A percentile compares a stretch with the other conserved stretches of the same genome.
phyloP scores from a whole-genome alignment of 2,329 filamentous ascomycete genomes.

The Eutypella sp. region DNA sequence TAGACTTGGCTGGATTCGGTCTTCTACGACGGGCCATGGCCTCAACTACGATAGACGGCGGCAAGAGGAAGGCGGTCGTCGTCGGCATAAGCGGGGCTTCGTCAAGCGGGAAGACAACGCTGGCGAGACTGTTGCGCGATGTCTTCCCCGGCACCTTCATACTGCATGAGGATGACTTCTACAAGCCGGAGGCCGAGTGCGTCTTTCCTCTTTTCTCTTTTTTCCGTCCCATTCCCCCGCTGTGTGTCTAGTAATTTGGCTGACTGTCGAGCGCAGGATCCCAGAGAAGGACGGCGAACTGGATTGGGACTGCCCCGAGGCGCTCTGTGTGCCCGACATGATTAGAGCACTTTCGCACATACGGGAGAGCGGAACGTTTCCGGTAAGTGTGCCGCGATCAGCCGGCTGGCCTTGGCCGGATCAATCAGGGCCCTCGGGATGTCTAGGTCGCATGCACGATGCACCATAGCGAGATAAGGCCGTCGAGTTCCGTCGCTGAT shows the following conservation, averaged over 20 bases:
- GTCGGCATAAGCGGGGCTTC: constrained; percentile 86
- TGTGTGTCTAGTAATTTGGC: too few relatives aligned
- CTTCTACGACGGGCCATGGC: too few relatives aligned
- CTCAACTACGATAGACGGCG: not conserved
- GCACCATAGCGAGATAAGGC: too few relatives aligned
- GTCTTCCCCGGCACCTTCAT: constrained; percentile 77
- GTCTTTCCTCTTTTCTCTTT: too few relatives aligned
- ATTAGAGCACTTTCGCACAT: constrained; percentile 65
- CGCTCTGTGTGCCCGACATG: constrained; percentile 69
- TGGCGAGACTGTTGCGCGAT: constrained; percentile 76
- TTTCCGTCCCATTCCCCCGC: too few relatives aligned
- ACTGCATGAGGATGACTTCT: constrained; percentile 95
- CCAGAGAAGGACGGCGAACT: constrained; percentile 57
- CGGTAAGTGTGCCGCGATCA: constrained; percentile 52
- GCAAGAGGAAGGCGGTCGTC: constrained; percentile 50
- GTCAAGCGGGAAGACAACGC: constrained; percentile 90
- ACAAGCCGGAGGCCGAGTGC: constrained; percentile 70
- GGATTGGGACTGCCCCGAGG: constrained; percentile 88
- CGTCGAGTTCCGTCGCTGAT: too few relatives aligned
- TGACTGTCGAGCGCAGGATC: constrained; percentile 34
- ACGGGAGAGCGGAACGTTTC: constrained; percentile 59
- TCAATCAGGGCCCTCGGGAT: too few relatives aligned
- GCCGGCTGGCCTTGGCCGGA: too few relatives aligned
- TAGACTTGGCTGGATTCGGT: too few relatives aligned
- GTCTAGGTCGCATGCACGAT: too few relatives aligned